Evolutionary conservation across 495 filamentous ascomycete genomes (phyloP).

Genomic region (Evernia prunastri): DNA sequence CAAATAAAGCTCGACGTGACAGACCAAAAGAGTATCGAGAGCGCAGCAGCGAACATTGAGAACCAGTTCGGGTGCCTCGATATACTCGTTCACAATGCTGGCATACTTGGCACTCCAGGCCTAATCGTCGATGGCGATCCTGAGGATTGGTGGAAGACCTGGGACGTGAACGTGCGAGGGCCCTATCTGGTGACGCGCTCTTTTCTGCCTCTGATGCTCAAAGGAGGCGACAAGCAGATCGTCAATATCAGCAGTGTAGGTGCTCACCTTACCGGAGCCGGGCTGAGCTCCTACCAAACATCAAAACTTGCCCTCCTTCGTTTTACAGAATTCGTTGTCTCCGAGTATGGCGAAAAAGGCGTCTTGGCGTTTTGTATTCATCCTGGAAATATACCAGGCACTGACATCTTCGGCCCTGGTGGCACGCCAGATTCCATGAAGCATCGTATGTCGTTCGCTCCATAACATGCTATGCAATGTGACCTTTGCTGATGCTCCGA

Average conservation of each 20-base stretch:
- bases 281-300: constrained; percentile 36
- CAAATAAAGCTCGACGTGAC: constrained; percentile 40
- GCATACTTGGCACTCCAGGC: constrained; percentile 21
- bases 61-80: constrained; percentile 42
- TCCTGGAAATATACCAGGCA: constrained; percentile 40
- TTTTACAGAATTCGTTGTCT: constrained; percentile 39
- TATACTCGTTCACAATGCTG: constrained; percentile 47
- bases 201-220: constrained; percentile 41
- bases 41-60: constrained; percentile 36
- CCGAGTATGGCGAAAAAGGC: constrained; percentile 38
- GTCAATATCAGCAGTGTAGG: constrained; percentile 34
- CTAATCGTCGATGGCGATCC: constrained; percentile 30
- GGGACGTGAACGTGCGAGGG: constrained; percentile 41
- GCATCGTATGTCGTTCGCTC: constrained; percentile 1
- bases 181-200: constrained; percentile 35
- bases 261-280: constrained; percentile 24
- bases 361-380: constrained; percentile 38
- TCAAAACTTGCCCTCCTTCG: constrained; percentile 38
- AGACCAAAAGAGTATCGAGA: constrained; percentile 35
- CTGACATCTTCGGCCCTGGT: constrained; percentile 27
- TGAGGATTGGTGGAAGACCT: constrained; percentile 39
- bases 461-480: neutral
- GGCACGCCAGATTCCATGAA: constrained; percentile 13
- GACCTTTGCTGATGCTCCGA: neutral
- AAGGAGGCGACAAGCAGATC: constrained; percentile 33